Evolutionary conservation across 1,139 yeast genomes (phyloP).

Genomic region (Kodamaea ohmeri): DNA sequence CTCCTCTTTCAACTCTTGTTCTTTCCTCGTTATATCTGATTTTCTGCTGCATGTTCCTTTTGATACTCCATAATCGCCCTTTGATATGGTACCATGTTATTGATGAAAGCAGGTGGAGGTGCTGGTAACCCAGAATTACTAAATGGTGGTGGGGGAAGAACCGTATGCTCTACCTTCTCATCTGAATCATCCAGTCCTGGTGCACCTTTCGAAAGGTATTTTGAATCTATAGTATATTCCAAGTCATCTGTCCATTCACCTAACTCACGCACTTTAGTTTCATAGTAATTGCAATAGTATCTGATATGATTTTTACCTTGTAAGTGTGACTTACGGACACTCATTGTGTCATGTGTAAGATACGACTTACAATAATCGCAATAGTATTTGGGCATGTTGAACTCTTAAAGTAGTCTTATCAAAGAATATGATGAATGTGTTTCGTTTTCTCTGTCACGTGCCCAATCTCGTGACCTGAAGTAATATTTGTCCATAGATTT

Average conservation of each 20-base stretch:
- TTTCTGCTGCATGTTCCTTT: constrained; percentile 4
- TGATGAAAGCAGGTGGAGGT: constrained; percentile 39
- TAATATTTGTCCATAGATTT: neutral
- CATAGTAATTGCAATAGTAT: constrained; percentile 75
- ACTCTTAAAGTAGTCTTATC: too few species aligned
- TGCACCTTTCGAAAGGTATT: constrained; percentile 40
- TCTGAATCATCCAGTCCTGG: constrained; percentile 36
- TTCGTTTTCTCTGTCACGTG: neutral
- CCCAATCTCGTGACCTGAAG: neutral
- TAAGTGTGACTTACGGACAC: constrained; percentile 82
- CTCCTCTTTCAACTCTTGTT: neutral
- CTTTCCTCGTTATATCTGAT: constrained; percentile 1
- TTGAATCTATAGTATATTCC: constrained; percentile 40
- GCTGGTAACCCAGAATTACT: constrained; percentile 35
- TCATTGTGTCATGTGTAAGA: constrained; percentile 83
- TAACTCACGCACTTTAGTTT: constrained; percentile 49
- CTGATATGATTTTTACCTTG: constrained; percentile 77
- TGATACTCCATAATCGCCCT: constrained; percentile 9
- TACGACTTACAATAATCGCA: constrained; percentile 88
- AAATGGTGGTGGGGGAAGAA: constrained; percentile 42
- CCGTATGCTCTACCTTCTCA: constrained; percentile 15
- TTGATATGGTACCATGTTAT: constrained; percentile 14
- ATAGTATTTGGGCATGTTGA: constrained; percentile 60
- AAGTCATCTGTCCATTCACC: constrained; percentile 44
- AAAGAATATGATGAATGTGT: too few species aligned